phyloP scores from a whole-genome alignment of 495 filamentous ascomycete genomes.

The Hypoxylon subgilvum region DNA sequence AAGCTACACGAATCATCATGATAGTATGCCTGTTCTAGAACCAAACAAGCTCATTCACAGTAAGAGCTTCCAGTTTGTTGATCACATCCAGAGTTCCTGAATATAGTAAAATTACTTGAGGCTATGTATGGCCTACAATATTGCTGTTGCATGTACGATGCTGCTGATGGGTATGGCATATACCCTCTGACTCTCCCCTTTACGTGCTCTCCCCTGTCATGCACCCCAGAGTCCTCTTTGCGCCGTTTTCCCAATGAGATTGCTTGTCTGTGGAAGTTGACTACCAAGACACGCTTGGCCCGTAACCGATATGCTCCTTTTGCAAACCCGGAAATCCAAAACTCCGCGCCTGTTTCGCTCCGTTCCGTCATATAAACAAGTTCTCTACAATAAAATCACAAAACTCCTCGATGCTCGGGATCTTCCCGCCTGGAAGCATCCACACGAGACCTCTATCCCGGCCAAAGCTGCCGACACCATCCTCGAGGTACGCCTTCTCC shows the following conservation, averaged over 20 bases:
- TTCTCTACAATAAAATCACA: constrained; percentile 54
- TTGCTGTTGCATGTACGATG: constrained; percentile 30
- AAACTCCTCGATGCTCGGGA: constrained; percentile 52
- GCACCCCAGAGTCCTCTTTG: constrained; percentile 2
- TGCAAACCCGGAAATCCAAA: no score
- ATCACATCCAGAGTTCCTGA: no score
- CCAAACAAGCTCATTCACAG: no score
- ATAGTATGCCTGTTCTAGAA: no score
- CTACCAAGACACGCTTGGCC: constrained; percentile 8
- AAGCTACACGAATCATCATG: no score
- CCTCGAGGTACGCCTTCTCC: constrained; percentile 56
- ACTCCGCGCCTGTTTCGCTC: constrained; percentile 6
- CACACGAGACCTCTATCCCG: constrained; percentile 37
- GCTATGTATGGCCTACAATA: not conserved
- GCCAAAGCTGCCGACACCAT: constrained; percentile 41
- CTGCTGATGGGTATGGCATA: constrained; percentile 24
- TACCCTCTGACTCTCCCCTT: constrained; percentile 1
- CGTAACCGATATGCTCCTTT: constrained; percentile 18
- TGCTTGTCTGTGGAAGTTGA: constrained; percentile 13
- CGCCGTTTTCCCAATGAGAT: constrained; percentile 23
- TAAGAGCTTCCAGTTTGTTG: no score
- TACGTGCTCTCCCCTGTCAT: not conserved
- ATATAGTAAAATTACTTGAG: constrained; percentile 24
- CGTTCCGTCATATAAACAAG: constrained; percentile 44
- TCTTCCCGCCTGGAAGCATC: constrained; percentile 36